Percentiles rank a stretch among this genome's conserved stretches.
These are phyloP conservation scores for Mycena epipterygia DNA, from an alignment of 768 basidiomycete species.

Conservation along the genomic window DNA sequence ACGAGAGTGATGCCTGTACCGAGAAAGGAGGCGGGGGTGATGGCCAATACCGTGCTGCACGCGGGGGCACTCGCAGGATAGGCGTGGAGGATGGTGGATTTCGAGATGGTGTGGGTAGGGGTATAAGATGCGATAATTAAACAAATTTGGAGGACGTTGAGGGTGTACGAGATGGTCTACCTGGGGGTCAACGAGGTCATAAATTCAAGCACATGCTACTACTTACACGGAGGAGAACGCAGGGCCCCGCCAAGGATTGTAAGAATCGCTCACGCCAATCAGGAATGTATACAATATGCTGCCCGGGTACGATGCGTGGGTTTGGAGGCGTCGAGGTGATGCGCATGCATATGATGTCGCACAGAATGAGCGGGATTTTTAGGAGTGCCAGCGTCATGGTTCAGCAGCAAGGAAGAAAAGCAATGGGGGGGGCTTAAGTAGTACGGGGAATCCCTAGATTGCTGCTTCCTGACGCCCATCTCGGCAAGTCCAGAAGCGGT, in stretches of 20 bases:
- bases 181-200: background rate
- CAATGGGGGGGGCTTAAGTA: background rate
- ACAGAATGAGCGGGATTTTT: conserved; percentile 52
- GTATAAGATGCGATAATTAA: conserved; percentile 44
- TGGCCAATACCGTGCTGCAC: conserved; percentile 33
- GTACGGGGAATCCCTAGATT: too few relatives aligned
- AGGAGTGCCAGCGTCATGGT: conserved; percentile 36
- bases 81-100: conserved; percentile 35
- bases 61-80: conserved; percentile 23
- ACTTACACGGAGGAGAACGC: conserved; percentile 45
- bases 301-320: conserved; percentile 37
- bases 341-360: conserved; percentile 53
- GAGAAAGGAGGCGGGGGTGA: conserved; percentile 46
- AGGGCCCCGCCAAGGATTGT: conserved; percentile 44
- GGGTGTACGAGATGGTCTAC: conserved; percentile 46
- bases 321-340: conserved; percentile 55
- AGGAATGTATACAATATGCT: conserved; percentile 41
- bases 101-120: conserved; percentile 34
- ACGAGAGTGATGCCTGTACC: conserved; percentile 48
- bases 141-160: conserved; percentile 44
- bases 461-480: too few relatives aligned
- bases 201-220: background rate
- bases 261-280: conserved; percentile 52
- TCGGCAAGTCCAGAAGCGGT: too few relatives aligned
- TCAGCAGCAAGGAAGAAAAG: background rate